Conservation (phyloP, 345 rosid species). For the Gossypium longicalyx region DNA sequence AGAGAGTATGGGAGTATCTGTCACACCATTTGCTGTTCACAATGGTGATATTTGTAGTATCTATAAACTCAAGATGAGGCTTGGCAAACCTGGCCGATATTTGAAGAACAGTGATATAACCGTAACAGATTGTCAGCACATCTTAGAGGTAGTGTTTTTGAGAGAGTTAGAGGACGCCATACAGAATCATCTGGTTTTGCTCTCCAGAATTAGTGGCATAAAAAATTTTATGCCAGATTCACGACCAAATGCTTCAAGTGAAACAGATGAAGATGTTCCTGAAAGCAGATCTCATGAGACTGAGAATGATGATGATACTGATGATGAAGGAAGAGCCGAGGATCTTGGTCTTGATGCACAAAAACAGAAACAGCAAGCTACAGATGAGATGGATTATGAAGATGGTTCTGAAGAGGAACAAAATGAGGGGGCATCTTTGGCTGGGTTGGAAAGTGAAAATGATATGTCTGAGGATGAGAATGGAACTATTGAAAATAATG, state of each 20-base stretch:
- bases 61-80: conserved; percentile 80
- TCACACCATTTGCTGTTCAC: conserved; percentile 46
- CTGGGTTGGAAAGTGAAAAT: conserved; percentile 26
- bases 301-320: conserved; percentile 33
- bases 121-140: conserved; percentile 58
- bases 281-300: conserved; percentile 24
- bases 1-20: conserved; percentile 62
- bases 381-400: conserved; percentile 79
- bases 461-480: conserved; percentile 30
- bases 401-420: conserved; percentile 52
- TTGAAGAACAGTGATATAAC: conserved; percentile 44
- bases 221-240: conserved; percentile 35
- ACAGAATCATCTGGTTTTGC: conserved; percentile 62
- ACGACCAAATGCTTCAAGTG: conserved; percentile 35
- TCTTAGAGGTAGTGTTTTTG: conserved; percentile 43
- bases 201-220: conserved; percentile 69
- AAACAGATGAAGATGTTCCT: conserved; percentile 44
- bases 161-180: conserved; percentile 93
- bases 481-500: conserved; percentile 36
- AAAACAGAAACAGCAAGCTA: conserved; percentile 39
- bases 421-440: conserved; percentile 19
- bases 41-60: conserved; percentile 39
- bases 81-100: conserved; percentile 42
- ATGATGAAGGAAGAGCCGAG: conserved; percentile 49
- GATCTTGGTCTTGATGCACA: conserved; percentile 86